Evolutionary conservation across 2,329 filamentous ascomycete species (phyloP), one percentile per base, ranked within the genome.

Genomic region (Atkinsonella hypoxylon): DNA sequence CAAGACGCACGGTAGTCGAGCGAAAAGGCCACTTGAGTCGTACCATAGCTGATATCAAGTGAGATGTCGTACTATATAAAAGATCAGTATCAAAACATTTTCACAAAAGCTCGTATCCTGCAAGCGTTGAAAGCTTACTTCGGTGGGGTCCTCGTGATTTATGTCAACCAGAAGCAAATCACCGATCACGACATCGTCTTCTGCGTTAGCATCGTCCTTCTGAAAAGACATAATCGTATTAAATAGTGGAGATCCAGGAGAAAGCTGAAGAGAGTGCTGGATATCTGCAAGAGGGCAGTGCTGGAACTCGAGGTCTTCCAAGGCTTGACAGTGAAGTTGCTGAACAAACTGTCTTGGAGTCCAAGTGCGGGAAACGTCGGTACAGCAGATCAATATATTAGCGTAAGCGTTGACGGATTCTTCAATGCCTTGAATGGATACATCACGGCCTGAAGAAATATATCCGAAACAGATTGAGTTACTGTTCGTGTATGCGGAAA

Each of bases 211-310:
- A 9, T 46, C 48, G 9, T 41, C 57, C 56, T 49, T 45, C 31
- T 66, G 63, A 42, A 64, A 61, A 0, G 65, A 66, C 6, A 67
- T 56, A 1, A 61, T 56, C 1, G 59, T 66, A 51, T 67, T 67
- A 53, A 67, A 67, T 10, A 67, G n/a, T 12, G 41, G 42, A 17
- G 2, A 48, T 41, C 10, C 50, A 42, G 2, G 49, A 52, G 2
- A 53, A 58, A 7, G 54, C 46, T 1, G 55, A 4, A 66, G 49
- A 11, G 59, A 59, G 39, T 63, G 63, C 51, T 74, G 71, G 13
- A 75, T 71, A 43, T 69, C 67, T 3, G 71, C 71, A 17, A 75
- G 62, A 2, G 75, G 76, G 55, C 71, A 74, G 51, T 66, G 69
- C 53, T 78, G 75, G 54, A 68, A 1, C 67, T 63, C 52, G 78